Evolutionary conservation across 2,329 filamentous ascomycete genomes (phyloP), one percentile per base, ranked within the genome.

Genomic region (Aspergillus floridensis): DNA sequence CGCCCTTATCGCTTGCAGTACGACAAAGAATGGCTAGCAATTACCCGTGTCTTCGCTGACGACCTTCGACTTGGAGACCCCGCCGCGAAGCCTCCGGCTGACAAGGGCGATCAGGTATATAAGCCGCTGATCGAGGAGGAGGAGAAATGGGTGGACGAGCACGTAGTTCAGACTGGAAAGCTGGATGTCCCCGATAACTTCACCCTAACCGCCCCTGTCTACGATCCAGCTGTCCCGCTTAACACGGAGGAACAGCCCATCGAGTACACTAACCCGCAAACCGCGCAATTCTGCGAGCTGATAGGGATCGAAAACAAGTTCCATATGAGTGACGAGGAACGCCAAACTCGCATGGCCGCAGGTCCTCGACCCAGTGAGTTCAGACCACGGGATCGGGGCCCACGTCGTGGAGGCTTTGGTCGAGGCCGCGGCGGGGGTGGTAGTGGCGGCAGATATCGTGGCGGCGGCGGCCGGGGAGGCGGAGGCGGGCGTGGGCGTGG

Each of bases 21-120:
- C 72, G 95, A 99, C 74, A 86, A 88, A 11, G 95, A 99, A 77
- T 99, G 93, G 93, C 86, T 99, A 7, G 90, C 95, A 47, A 97
- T 99, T 64, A 93, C 88, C 12, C 89, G 93, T 47, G 88, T 87
- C 7, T 96, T 98, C 70, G 86, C 90, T 46, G 68, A 80, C 3
- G 81, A 86, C 46, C 80, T 95, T 2, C 75, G 79, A 1, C 78
- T 93, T 41, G 90, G 91, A 49, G 81, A 88, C 63, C 80, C 80
- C 5, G 71, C 77, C 7, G 81, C 83, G 1, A 74, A 76, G 44
- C 75, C 84, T 0, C 81, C 88, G 0, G 73, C 78, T 1, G 82
- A 96, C 69, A 79, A 85, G 26, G 90, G 90, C 21, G 86, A 96
- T 72, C 83, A 80, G 2, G 77, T 83, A 53, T 96, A 96, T 72